Conservation (phyloP, 2,329 filamentous ascomycete genomes). For the Zymoseptoria ardabiliae region DNA sequence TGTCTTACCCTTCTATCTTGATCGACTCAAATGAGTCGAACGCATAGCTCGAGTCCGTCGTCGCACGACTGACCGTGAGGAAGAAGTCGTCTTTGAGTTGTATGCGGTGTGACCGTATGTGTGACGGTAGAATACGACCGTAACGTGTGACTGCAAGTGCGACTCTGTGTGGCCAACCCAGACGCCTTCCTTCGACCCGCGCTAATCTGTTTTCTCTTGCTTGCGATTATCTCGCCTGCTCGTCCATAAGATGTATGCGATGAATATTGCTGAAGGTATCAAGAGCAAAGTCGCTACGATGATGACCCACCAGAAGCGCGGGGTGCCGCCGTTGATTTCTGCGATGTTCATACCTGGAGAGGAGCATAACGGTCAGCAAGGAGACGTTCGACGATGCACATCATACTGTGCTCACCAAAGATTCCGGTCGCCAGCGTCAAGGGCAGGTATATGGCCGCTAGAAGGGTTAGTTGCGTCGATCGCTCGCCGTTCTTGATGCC, state of each 20-base stretch:
- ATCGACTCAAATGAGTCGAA: no score
- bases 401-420: neutral
- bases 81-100: neutral
- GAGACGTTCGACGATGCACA: no score
- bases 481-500: neutral
- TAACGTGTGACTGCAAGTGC: no score
- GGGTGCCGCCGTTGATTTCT: neutral
- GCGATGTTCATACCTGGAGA: conserved; percentile 1
- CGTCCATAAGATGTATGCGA: neutral
- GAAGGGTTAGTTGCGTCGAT: neutral
- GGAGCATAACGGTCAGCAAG: no score
- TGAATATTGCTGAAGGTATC: neutral
- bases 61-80: no score
- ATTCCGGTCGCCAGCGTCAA: conserved; percentile 1
- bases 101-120: neutral
- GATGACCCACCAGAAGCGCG: neutral
- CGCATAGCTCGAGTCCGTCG: no score
- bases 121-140: neutral
- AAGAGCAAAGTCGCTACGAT: neutral
- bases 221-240: neutral
- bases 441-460: conserved; percentile 4
- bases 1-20: neutral
- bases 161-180: no score
- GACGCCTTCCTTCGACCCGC: no score
- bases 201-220: no score